phyloP scores from a whole-genome alignment of 2,329 filamentous ascomycete species.

The Aureobasidium sp. region DNA sequence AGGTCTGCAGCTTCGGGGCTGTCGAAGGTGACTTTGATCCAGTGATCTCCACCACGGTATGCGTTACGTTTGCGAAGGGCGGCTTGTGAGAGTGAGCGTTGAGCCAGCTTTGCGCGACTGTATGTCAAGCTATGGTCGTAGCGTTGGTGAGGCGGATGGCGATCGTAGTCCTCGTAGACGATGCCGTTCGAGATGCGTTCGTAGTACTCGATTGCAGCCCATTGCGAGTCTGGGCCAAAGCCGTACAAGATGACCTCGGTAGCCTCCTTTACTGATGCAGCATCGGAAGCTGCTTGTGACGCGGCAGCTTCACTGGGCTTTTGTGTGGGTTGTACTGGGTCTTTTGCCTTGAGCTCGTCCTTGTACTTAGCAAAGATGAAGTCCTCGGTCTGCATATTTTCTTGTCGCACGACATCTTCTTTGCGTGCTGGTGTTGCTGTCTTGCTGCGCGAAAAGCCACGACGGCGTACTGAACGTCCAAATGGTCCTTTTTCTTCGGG shows the following conservation, averaged over 20 bases:
- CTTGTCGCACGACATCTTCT: conserved; percentile 44
- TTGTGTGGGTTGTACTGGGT: conserved; percentile 16
- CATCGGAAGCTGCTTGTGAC: conserved; percentile 22
- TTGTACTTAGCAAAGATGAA: conserved; percentile 37
- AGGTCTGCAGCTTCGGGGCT: conserved; percentile 42
- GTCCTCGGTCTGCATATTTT: conserved; percentile 40
- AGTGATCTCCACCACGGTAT: conserved; percentile 78
- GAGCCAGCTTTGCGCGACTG: conserved; percentile 63
- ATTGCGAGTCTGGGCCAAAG: conserved; percentile 61
- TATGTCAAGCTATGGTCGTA: conserved; percentile 68
- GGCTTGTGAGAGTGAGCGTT: conserved; percentile 59
- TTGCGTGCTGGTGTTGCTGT: conserved; percentile 52
- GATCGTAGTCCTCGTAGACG: conserved; percentile 89
- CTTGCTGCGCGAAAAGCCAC: conserved; percentile 41
- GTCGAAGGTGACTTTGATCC: conserved; percentile 61
- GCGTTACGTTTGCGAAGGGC: conserved; percentile 74
- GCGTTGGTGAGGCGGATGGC: conserved; percentile 67
- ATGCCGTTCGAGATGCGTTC: conserved; percentile 71
- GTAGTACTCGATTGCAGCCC: conserved; percentile 82
- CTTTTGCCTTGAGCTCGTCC: conserved; percentile 19
- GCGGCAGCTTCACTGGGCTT: conserved; percentile 21
- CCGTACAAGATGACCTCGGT: conserved; percentile 83
- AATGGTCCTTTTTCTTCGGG: conserved; percentile 57
- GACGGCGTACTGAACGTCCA: conserved; percentile 42
- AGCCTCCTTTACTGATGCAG: conserved; percentile 44